Percentiles rank a stretch among this genome's conserved stretches.
These are phyloP conservation scores for Suillus luteus DNA, from an alignment of 768 basidiomycete species.

Conservation along the genomic window DNA sequence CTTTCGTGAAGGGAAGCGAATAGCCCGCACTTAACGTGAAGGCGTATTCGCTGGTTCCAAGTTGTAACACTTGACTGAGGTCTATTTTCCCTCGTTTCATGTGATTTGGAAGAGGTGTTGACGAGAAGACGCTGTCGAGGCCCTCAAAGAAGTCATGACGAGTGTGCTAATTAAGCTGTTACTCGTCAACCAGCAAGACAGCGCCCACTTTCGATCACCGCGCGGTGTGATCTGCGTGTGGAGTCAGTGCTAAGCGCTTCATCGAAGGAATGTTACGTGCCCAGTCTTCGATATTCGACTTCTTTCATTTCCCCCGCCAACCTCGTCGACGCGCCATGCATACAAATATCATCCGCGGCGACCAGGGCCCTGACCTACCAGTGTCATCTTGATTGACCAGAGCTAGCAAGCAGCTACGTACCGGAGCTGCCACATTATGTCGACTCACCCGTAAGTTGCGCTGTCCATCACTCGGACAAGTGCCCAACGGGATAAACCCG, in stretches of 20 bases:
- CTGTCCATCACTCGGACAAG: no score
- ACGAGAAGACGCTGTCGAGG: background rate
- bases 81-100: background rate
- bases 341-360: background rate
- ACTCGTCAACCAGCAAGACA: background rate
- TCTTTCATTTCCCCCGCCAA: conserved; percentile 4
- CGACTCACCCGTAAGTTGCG: background rate
- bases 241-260: no score
- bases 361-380: background rate
- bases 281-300: background rate
- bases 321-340: no score
- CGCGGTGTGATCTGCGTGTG: background rate
- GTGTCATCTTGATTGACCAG: background rate
- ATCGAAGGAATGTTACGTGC: no score
- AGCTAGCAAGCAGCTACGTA: background rate
- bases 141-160: background rate
- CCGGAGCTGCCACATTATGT: background rate
- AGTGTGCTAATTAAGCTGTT: no score
- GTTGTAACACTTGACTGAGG: background rate
- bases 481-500: background rate
- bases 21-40: background rate
- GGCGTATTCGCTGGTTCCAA: background rate
- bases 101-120: background rate
- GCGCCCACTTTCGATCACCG: no score
- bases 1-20: background rate